Base-by-base conservation (phyloP, 441 rosid genomes). In the Manihot esculenta region DNA sequence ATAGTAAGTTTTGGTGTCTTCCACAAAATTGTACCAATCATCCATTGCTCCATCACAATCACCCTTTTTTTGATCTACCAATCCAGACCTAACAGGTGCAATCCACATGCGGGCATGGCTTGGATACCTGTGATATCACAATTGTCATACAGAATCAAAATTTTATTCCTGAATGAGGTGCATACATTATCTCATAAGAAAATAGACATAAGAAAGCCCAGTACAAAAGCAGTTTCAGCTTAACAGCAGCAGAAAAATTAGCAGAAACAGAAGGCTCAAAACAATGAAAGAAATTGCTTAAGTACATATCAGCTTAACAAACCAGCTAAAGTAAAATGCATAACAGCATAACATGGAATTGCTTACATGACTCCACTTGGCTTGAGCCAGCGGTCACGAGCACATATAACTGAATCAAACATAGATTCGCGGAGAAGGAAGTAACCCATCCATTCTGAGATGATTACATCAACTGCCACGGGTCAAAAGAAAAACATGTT, bases 401-500 rank as follows among this genome's bases (percentile, higher is more conserved):
- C 99, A 74, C 84, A 86, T 53, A 94, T 92, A 66, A 94, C 99
- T 0, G 99, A 94, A 86, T 94, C 99, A 84, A 94, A 90, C 99
- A 92, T 94, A 61, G 99, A 94, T 76, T 94, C 99, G 3, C 99
- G 94, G 58, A 92, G 84, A 72, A 94, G 97, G 71, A 94, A 92
- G 86, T 92, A 94, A 13, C 99, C 99, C 99, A 94, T 94, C 99
- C 99, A 94, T 88, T 94, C 99, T 3, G 99, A 94, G 77, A 94
- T 92, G 53, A 94, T 89, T 7, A 94, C 96, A 82, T 94, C 99
- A 84, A 94, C 99, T 92, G 89, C 87, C 83, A 77, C 58, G 33
- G 48, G 74, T 20, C 62, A 70, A 61, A 72, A 15, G 27, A 18
- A 59, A 60, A 62, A 55, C 3, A 65, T 42, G 42, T 76, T 55